A percentile compares a stretch with the other conserved stretches of the same genome.
Conservation (phyloP, 805 yeast species). For the Wickerhamomyces tratensis region DNA sequence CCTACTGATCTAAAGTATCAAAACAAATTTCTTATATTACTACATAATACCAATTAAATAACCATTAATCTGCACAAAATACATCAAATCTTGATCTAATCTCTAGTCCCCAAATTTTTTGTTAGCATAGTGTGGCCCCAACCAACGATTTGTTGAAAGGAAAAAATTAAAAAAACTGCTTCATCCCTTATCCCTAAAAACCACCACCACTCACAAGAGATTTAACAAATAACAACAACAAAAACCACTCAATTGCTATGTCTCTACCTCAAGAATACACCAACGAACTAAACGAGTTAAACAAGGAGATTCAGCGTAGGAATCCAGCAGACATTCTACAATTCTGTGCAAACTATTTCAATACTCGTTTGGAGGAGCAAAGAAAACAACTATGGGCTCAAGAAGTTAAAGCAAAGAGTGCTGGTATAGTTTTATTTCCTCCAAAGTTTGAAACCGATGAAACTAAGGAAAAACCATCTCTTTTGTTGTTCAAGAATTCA, state of each 20-base stretch:
- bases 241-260: conserved; percentile 11
- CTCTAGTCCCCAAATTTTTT: too few relatives aligned
- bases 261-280: conserved; percentile 27
- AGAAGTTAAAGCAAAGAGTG: conserved; percentile 35
- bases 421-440: conserved; percentile 38
- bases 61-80: too few relatives aligned
- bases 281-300: conserved; percentile 55
- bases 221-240: background rate
- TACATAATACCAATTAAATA: too few relatives aligned
- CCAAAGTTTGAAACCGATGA: conserved; percentile 1
- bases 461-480: conserved; percentile 3
- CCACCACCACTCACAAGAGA: background rate
- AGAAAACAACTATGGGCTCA: conserved; percentile 42
- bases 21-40: too few relatives aligned
- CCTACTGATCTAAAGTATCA: too few relatives aligned
- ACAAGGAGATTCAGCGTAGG: conserved; percentile 40
- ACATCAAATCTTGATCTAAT: too few relatives aligned
- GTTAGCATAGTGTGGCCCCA: too few relatives aligned
- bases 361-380: conserved; percentile 49
- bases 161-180: too few relatives aligned
- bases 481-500: conserved; percentile 41
- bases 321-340: conserved; percentile 65
- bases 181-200: too few relatives aligned
- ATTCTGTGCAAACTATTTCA: conserved; percentile 69
- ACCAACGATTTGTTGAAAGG: too few relatives aligned